These are phyloP conservation scores for Sclerotinia trifoliorum DNA, from an alignment of 2,329 filamentous ascomycete species.

Conservation along the genomic window DNA sequence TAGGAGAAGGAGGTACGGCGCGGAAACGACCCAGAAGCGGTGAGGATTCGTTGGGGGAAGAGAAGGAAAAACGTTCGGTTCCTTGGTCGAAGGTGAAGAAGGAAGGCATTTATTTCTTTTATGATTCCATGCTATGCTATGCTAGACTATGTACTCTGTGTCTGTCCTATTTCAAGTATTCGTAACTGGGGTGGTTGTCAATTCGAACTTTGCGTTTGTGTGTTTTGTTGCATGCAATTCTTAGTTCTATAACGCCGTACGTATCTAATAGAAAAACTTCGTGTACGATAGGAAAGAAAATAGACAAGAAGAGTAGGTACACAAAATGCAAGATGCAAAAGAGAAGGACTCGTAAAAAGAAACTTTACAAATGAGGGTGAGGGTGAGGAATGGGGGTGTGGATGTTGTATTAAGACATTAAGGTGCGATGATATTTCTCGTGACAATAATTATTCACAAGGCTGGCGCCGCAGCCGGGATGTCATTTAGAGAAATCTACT, in stretches of 20 bases:
- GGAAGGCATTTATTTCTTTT: conserved; percentile 51
- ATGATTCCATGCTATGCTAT: neutral
- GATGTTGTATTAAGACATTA: too few relatives aligned
- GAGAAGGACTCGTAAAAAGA: neutral
- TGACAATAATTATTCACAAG: conserved; percentile 11
- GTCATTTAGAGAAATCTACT: neutral
- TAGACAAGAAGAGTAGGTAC: neutral
- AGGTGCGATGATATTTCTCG: too few relatives aligned
- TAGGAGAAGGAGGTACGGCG: conserved; percentile 52
- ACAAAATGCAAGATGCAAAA: neutral
- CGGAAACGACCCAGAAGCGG: conserved; percentile 65
- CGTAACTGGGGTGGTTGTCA: too few relatives aligned
- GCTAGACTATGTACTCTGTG: neutral
- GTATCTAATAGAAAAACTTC: neutral
- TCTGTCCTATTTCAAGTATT: too few relatives aligned
- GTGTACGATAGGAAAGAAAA: conserved; percentile 5
- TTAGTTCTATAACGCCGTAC: neutral
- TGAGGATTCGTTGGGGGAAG: conserved; percentile 52
- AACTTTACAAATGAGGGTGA: neutral
- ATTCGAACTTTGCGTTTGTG: too few relatives aligned
- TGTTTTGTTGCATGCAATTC: neutral
- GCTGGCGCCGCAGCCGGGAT: conserved; percentile 16
- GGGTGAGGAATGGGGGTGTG: neutral
- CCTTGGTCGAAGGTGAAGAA: conserved; percentile 69
- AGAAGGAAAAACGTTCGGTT: conserved; percentile 54